These are phyloP conservation scores for Collybia sp. DNA, from an alignment of 768 basidiomycete genomes.

Conservation along the genomic window DNA sequence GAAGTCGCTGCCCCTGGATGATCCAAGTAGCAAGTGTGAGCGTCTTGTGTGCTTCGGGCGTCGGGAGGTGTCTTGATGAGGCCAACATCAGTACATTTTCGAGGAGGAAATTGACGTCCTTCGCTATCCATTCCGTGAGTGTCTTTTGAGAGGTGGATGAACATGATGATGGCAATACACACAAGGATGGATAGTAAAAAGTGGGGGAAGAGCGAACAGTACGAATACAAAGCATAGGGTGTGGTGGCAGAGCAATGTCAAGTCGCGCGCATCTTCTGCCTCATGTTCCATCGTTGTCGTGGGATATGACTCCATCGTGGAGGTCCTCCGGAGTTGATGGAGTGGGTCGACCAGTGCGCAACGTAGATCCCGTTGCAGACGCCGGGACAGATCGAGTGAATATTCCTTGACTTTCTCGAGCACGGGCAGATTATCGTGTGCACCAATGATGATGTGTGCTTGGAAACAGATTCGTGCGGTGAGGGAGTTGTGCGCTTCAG, in stretches of 20 bases:
- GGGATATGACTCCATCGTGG: conserved; percentile 19
- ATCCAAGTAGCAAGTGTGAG: conserved; percentile 44
- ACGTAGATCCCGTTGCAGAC: conserved; percentile 48
- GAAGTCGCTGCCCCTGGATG: conserved; percentile 45
- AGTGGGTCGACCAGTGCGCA: conserved; percentile 33
- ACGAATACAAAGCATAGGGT: conserved; percentile 48
- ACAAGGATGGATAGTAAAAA: conserved; percentile 49
- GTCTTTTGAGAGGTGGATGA: conserved; percentile 9
- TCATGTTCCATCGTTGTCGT: conserved; percentile 24
- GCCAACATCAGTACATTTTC: conserved; percentile 41
- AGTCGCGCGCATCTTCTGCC: conserved; percentile 33
- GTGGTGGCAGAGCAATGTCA: conserved; percentile 44
- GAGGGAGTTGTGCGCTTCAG: conserved; percentile 57
- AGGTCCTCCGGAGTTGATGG: conserved; percentile 8
- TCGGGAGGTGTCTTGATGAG: conserved; percentile 24
- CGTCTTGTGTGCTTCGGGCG: conserved; percentile 37
- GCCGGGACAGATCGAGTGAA: conserved; percentile 29
- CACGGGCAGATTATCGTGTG: conserved; percentile 11
- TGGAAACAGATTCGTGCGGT: conserved; percentile 35
- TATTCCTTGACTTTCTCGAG: conserved; percentile 25
- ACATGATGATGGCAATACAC: conserved; percentile 23
- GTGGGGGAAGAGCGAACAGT: conserved; percentile 41
- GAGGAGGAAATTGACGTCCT: conserved; percentile 39
- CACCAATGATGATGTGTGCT: conserved; percentile 12
- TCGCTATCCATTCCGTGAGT: conserved; percentile 22